Conservation (phyloP, 257 asterid species). For the Cordia subcordata region DNA sequence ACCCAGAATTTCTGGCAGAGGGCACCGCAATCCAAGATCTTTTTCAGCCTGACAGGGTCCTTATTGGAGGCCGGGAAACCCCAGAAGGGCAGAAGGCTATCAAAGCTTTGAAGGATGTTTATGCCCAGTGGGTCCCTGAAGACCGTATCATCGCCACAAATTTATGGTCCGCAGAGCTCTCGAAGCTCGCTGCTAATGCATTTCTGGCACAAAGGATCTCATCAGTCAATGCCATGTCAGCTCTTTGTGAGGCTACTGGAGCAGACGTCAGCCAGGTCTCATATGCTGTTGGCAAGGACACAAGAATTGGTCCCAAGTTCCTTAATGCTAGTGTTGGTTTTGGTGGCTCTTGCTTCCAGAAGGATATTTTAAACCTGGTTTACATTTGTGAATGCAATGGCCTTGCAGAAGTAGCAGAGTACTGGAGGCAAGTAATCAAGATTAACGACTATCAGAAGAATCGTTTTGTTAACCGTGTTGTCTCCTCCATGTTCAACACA, state of each 20-base stretch:
- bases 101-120: conserved; percentile 56
- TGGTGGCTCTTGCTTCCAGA: conserved; percentile 93
- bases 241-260: conserved; percentile 88
- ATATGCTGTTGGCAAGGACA: conserved; percentile 70
- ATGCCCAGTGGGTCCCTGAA: conserved; percentile 90
- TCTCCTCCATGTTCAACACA: conserved; percentile 78
- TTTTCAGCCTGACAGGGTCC: conserved; percentile 77
- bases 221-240: conserved; percentile 89
- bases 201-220: conserved; percentile 95
- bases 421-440: conserved; percentile 91
- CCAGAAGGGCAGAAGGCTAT: conserved; percentile 77
- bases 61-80: conserved; percentile 88
- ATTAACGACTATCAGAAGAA: conserved; percentile 75
- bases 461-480: conserved; percentile 75
- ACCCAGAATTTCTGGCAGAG: conserved; percentile 87
- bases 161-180: conserved; percentile 91
- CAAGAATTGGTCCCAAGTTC: conserved; percentile 80
- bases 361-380: conserved; percentile 77
- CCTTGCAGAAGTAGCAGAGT: conserved; percentile 78
- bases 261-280: conserved; percentile 76
- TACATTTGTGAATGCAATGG: conserved; percentile 91
- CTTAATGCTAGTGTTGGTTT: conserved; percentile 85
- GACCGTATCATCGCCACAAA: conserved; percentile 64
- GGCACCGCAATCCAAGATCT: conserved; percentile 83
- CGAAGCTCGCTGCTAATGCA: conserved; percentile 89